These are phyloP conservation scores for Creolimax fragrantissima DNA, from an alignment of 78 protist genomes.

Conservation along the genomic window DNA sequence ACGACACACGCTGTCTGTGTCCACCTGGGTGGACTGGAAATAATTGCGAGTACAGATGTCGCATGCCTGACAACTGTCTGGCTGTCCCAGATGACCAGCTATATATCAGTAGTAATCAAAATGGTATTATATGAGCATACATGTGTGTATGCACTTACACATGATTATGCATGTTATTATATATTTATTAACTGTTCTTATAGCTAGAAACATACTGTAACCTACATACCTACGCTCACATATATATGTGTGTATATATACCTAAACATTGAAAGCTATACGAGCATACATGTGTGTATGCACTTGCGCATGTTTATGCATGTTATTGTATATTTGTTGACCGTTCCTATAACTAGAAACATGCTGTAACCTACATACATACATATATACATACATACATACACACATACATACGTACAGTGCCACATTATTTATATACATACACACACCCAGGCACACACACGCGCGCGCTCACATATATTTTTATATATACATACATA, in stretches of 20 bases:
- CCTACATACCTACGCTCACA: neutral
- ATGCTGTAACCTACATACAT: neutral
- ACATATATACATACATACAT: neutral
- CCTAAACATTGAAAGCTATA: too few species aligned
- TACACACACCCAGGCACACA: neutral
- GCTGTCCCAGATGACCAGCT: neutral
- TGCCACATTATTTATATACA: neutral
- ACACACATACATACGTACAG: neutral
- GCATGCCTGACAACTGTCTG: neutral
- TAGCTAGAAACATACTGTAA: neutral
- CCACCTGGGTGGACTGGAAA: neutral
- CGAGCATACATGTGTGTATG: neutral
- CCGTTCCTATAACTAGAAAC: neutral
- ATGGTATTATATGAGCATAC: neutral
- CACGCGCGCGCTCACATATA: too few species aligned
- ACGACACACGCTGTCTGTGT: neutral
- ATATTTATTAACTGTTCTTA: neutral
- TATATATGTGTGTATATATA: neutral
- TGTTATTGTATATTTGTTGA: neutral
- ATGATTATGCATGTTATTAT: neutral
- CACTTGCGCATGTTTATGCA: neutral
- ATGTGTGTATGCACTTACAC: neutral
- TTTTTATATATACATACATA: neutral
- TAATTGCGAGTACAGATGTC: neutral
- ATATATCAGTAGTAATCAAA: neutral